Conservation (phyloP, 2,329 filamentous ascomycete species). For the Ophiocordyceps camponoti-leonardi region DNA sequence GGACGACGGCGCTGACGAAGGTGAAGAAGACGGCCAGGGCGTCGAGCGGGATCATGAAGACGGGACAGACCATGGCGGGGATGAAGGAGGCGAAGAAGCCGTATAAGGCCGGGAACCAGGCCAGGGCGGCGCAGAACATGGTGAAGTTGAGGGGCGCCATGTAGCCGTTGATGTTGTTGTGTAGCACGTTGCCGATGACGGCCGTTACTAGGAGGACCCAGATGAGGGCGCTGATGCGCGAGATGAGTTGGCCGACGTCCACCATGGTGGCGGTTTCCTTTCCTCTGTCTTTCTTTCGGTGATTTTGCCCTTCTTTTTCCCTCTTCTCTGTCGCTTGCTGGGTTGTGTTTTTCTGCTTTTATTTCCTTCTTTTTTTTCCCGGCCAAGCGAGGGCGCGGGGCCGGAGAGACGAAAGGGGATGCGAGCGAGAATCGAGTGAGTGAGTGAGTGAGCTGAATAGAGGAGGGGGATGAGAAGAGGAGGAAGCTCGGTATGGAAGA, state of each 20-base stretch:
- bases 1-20: slow-evolving; percentile 52
- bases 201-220: slow-evolving; percentile 35
- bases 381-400: neutral
- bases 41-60: slow-evolving; percentile 39
- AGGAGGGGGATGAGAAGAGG: no score
- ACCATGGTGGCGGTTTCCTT: slow-evolving; percentile 6
- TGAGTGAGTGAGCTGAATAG: no score
- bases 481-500: no score
- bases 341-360: neutral
- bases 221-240: slow-evolving; percentile 32
- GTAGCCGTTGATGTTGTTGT: slow-evolving; percentile 26
- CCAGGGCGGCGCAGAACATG: slow-evolving; percentile 53
- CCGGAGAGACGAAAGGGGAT: neutral
- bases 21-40: slow-evolving; percentile 46
- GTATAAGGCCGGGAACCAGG: slow-evolving; percentile 47
- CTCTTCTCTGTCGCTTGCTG: neutral
- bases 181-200: slow-evolving; percentile 41
- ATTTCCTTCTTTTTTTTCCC: neutral
- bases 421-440: no score
- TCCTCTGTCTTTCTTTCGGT: neutral
- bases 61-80: slow-evolving; percentile 30
- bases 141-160: slow-evolving; percentile 39
- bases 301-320: neutral
- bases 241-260: slow-evolving; percentile 23
- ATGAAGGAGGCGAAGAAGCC: slow-evolving; percentile 40